Evolutionary conservation across 2,329 filamentous ascomycete species (phyloP), one percentile per base, ranked within the genome.

Genomic region (Botryotinia convoluta): DNA sequence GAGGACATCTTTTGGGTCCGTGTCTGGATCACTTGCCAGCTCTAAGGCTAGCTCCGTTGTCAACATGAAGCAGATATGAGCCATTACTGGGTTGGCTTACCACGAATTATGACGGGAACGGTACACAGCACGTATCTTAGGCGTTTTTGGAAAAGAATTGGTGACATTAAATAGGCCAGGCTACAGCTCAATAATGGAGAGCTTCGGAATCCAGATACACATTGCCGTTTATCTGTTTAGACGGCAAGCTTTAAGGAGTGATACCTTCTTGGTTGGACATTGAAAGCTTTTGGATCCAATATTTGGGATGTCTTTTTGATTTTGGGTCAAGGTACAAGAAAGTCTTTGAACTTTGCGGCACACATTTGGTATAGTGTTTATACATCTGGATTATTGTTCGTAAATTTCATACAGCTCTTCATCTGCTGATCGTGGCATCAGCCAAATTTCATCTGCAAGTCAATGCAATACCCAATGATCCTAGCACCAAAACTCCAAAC

Each of bases 21-120:
- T 68, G 35, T 70, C 75, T 22, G 74, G 72, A 29, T 78, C 75
- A 48, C 78, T 76, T 61, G 71, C 71, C 26, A 80, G 77, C 60
- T 79, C 78, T 54, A 79, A 78, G 67, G 75, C 74, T n/a, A 76
- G 73, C 5, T 69, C 73, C 35, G 74, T 77, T 39, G 75, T 78
- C 74, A 77, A 72, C 68, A 78, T 80, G 74, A 80, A 80, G 71
- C 65, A 75, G 48, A 73, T 72, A 61, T 79, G 67, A 77, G 16
- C 48, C 3, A 42, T 32, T 18, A 8, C 4, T 42, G 5, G 37
- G 60, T 59, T 48, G 54, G 35, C 39, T 54, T 59, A 73, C 71
- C 62, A 77, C 69, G 54, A 71, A 64, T 62, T 69, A 73, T 71
- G 72, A 63, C 32, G 39, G 64, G 20, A 72, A 61, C 29, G 29